A percentile compares a stretch with the other conserved stretches of the same genome.
Conservation (phyloP, 805 yeast species). For the Starmerella khaoyaiensis region DNA sequence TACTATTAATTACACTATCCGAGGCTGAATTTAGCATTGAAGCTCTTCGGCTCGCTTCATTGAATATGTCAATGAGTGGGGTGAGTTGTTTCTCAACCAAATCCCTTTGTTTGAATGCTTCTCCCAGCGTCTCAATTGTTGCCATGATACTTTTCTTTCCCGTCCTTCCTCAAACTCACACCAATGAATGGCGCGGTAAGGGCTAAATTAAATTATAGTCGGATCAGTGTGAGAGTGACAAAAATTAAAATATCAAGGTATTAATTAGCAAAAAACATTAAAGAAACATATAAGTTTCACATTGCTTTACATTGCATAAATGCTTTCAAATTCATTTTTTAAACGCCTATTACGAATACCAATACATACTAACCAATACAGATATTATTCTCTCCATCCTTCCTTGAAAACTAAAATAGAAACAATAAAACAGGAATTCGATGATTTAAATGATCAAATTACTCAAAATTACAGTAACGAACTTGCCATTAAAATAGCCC, state of each 20-base stretch:
- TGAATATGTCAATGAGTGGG: slow-evolving; percentile 19
- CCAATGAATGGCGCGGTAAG: no score
- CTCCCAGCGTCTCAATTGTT: neutral
- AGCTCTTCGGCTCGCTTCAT: slow-evolving; percentile 20
- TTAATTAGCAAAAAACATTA: no score
- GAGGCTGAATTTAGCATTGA: no score
- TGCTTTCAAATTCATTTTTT: no score
- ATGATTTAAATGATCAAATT: slow-evolving; percentile 32
- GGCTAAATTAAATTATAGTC: no score
- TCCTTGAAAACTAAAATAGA: slow-evolving; percentile 39
- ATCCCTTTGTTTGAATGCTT: slow-evolving; percentile 10
- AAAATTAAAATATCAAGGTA: no score
- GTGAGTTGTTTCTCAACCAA: slow-evolving; percentile 5
- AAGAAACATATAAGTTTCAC: no score
- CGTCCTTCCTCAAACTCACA: slow-evolving; percentile 41
- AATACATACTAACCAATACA: no score
- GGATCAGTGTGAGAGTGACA: no score
- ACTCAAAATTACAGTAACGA: slow-evolving; percentile 30
- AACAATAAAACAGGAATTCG: slow-evolving; percentile 32
- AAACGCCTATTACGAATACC: no score
- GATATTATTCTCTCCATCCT: slow-evolving; percentile 34
- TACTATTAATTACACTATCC: no score
- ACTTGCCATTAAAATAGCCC: slow-evolving; percentile 38
- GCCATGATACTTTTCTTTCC: slow-evolving; percentile 26
- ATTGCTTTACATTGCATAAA: no score